phyloP scores from a whole-genome alignment of 305 asterid species.

The Fraxinus latifolia region DNA sequence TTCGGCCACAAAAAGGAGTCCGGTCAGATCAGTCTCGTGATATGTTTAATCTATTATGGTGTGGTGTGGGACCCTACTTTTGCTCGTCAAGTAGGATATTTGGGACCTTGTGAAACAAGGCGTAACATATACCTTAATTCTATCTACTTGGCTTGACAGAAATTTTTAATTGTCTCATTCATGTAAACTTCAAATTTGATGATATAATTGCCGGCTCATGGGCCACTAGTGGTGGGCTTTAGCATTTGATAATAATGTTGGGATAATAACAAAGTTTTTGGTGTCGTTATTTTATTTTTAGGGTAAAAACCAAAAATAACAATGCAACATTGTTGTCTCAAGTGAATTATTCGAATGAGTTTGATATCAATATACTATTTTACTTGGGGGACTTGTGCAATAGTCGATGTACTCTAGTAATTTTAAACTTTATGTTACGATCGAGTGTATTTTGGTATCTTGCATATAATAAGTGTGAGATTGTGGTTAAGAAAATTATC shows the following conservation, averaged over 20 bases:
- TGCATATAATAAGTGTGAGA: not conserved
- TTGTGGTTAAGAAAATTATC: not conserved
- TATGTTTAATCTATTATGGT: no score
- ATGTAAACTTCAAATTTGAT: not conserved
- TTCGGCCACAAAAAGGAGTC: no score
- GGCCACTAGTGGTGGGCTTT: not conserved
- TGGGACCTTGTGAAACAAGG: no score
- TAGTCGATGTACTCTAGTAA: not conserved
- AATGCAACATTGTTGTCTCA: not conserved
- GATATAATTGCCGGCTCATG: conserved; percentile 26
- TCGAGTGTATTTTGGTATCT: not conserved
- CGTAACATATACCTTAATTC: not conserved
- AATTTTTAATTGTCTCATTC: not conserved
- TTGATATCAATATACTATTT: not conserved
- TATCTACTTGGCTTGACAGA: not conserved
- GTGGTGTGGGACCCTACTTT: no score
- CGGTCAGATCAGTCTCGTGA: no score
- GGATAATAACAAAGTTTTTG: conserved; percentile 29
- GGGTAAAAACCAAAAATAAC: not conserved
- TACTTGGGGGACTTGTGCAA: not conserved
- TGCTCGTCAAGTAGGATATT: no score
- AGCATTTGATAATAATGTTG: not conserved
- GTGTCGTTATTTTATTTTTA: not conserved
- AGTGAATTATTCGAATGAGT: not conserved
- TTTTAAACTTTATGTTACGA: not conserved